Evolutionary conservation across 768 basidiomycete species (phyloP), one percentile per base, ranked within the genome.

Genomic region (Panellus pusillus): DNA sequence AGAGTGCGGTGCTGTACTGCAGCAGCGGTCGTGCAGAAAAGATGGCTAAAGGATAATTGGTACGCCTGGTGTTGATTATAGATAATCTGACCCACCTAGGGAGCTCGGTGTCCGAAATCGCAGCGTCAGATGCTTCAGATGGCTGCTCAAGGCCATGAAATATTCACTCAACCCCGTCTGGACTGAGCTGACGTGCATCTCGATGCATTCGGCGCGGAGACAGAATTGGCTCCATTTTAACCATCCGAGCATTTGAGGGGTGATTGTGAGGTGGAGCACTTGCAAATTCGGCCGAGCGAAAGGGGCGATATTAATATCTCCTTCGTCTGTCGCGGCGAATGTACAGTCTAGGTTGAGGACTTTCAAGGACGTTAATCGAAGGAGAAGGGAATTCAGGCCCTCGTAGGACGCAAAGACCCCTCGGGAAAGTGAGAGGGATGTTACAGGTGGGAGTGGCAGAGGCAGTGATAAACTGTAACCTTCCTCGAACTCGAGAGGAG

Each of bases 201-300:
- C 44, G 37, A 55, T 15, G 29, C 28, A 42, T 12, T 32, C 36
- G 8, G 54, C 48, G 12, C 38, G 29, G 17, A 55, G 44, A 9
- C 37, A 44, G 38, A 55, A 50, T 6, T 15, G 38, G 9, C 37
- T 50, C 48, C 36, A 50, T 24, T 24, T 20, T 20, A 55, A 48
- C 48, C 54, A 55, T 14, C 31, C 44, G 13, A 45, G 9, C 11
- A 55, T 12, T 5, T 5, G 40, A 14, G 32, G 8, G 7, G 35
- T 42, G 9, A 27, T 9, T 4, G 46, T 44, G 2, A 54, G 47
- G 2, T 38, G 11, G 2, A 54, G 41, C 1, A 18, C 4, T 4
- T 44, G 41, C 41, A 54, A 17, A 43, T 29, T 27, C 2, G 43
- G 17, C 15, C 19, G 32, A 14, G 32, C 28, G 14, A 14, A 14